Percentiles rank a stretch among this genome's conserved stretches.
Conservation (phyloP, 305 asterid species). For the Fraxinus xanthoxyloides region DNA sequence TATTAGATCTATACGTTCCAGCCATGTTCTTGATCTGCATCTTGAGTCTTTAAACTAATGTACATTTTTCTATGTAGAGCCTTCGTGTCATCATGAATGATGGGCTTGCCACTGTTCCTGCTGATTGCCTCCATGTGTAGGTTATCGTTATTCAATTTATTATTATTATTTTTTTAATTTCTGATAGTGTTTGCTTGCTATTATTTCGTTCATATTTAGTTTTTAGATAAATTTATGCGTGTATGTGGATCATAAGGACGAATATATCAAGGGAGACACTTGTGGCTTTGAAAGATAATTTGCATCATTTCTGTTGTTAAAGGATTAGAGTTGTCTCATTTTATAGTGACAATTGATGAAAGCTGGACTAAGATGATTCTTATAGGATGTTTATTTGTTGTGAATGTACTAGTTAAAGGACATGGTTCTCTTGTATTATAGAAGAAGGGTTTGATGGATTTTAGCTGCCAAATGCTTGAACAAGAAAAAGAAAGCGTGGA, state of each 20-base stretch:
- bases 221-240: background rate
- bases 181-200: background rate
- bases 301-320: background rate
- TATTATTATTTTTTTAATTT: background rate
- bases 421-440: conserved; percentile 14
- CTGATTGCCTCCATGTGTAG: conserved; percentile 87
- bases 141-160: conserved; percentile 26
- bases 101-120: conserved; percentile 89
- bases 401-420: conserved; percentile 4
- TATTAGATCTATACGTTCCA: conserved; percentile 8
- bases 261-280: conserved; percentile 4
- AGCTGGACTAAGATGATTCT: conserved; percentile 14
- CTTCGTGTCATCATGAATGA: conserved; percentile 98
- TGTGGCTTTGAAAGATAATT: background rate
- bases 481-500: background rate
- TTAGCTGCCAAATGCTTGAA: background rate
- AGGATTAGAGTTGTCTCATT: conserved; percentile 15
- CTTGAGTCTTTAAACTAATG: conserved; percentile 31
- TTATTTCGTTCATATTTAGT: background rate
- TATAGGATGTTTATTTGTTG: background rate
- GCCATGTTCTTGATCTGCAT: conserved; percentile 23
- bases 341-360: conserved; percentile 1
- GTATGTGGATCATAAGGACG: conserved; percentile 9
- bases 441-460: background rate
- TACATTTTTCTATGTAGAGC: conserved; percentile 52